Conservation (phyloP, 2,329 filamentous ascomycete genomes). For the Fusarium fujikuroi region DNA sequence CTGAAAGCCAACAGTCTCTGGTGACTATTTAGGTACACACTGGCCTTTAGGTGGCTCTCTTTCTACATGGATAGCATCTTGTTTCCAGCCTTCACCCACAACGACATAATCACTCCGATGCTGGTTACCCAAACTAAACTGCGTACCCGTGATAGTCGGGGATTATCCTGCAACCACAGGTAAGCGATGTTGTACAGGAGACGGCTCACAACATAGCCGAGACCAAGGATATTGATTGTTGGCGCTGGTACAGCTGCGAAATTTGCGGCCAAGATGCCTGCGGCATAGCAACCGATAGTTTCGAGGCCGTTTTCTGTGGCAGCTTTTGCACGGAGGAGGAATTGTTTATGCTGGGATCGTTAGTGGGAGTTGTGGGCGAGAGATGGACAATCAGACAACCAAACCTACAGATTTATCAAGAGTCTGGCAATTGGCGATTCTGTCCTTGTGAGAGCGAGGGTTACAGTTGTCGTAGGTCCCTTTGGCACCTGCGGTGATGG, state of each 20-base stretch:
- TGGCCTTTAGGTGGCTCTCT: neutral
- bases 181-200: constrained; percentile 56
- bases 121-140: constrained; percentile 53
- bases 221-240: constrained; percentile 54
- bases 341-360: constrained; percentile 61
- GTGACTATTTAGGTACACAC: neutral
- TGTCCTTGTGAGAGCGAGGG: constrained; percentile 51
- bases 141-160: constrained; percentile 51
- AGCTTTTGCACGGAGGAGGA: constrained; percentile 63
- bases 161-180: constrained; percentile 55
- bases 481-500: constrained; percentile 32
- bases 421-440: constrained; percentile 47
- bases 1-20: neutral
- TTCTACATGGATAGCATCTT: constrained; percentile 30
- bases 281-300: constrained; percentile 56
- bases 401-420: constrained; percentile 45
- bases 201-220: constrained; percentile 55
- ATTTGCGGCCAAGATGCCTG: constrained; percentile 59
- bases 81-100: constrained; percentile 57
- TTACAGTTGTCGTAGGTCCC: constrained; percentile 53
- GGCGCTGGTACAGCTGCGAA: constrained; percentile 51
- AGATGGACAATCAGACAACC: too few species aligned
- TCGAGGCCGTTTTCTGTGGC: constrained; percentile 58
- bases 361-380: neutral
- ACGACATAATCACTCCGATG: constrained; percentile 46